phyloP scores from a whole-genome alignment of 805 yeast species.

The Metschnikowia kofuensis region DNA sequence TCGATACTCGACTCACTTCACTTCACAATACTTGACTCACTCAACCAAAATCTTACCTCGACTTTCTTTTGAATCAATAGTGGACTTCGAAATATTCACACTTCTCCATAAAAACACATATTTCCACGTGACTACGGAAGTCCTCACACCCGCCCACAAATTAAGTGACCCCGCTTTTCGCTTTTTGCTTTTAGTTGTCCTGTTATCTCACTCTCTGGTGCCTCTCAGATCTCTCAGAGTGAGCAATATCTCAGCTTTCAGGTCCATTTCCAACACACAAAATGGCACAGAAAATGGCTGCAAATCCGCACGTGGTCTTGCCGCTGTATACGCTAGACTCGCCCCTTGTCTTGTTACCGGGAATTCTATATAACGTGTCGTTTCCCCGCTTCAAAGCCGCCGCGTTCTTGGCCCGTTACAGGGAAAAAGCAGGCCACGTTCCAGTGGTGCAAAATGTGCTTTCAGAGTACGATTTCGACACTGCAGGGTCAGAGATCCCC shows the following conservation, averaged over 20 bases:
- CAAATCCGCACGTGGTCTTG: slow-evolving; percentile 20
- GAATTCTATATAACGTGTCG: slow-evolving; percentile 58
- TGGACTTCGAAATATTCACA: too few relatives aligned
- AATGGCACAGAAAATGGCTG: not conserved
- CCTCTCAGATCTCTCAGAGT: not conserved
- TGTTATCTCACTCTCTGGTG: not conserved
- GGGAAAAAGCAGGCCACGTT: slow-evolving; percentile 25
- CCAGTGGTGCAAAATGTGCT: slow-evolving; percentile 31
- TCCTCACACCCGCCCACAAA: too few relatives aligned
- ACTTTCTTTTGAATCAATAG: too few relatives aligned
- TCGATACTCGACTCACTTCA: too few relatives aligned
- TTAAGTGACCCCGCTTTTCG: too few relatives aligned
- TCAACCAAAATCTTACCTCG: too few relatives aligned
- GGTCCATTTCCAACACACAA: too few relatives aligned
- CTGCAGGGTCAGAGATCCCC: slow-evolving; percentile 8
- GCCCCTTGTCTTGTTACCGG: slow-evolving; percentile 54
- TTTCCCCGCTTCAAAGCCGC: slow-evolving; percentile 47
- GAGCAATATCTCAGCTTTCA: too few relatives aligned
- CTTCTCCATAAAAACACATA: too few relatives aligned
- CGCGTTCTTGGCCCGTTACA: slow-evolving; percentile 43
- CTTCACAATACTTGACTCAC: too few relatives aligned
- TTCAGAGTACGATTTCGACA: slow-evolving; percentile 34
- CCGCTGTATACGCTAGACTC: slow-evolving; percentile 43
- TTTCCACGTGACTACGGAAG: too few relatives aligned
- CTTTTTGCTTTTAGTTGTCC: not conserved